These are phyloP conservation scores for Hypholoma sublateritium DNA, from an alignment of 768 basidiomycete genomes.

Conservation along the genomic window DNA sequence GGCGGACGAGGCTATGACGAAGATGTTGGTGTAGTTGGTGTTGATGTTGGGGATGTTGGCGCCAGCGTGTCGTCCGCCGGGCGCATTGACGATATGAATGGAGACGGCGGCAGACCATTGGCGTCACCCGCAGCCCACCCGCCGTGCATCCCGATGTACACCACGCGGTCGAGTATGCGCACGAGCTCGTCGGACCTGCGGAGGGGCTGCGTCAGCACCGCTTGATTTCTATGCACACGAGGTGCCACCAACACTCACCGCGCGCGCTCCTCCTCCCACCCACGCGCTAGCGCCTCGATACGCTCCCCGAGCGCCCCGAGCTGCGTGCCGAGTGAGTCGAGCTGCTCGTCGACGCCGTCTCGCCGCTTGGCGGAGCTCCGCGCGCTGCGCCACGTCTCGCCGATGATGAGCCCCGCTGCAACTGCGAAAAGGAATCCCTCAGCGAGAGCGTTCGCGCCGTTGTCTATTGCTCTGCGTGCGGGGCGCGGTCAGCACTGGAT, in stretches of 20 bases:
- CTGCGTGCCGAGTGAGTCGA: slow-evolving; percentile 54
- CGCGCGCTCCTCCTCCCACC: slow-evolving; percentile 41
- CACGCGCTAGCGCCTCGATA: slow-evolving; percentile 37
- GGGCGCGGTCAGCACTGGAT: neutral
- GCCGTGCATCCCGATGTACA: slow-evolving; percentile 64
- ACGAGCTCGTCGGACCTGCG: slow-evolving; percentile 66
- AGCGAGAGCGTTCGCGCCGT: slow-evolving; percentile 80
- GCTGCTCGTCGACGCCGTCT: slow-evolving; percentile 68
- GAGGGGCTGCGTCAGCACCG: no score
- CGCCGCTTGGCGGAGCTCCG: slow-evolving; percentile 69
- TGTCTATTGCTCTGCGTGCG: slow-evolving; percentile 69
- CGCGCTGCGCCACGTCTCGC: slow-evolving; percentile 75
- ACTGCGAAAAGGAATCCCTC: slow-evolving; percentile 85
- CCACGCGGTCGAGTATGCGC: slow-evolving; percentile 61
- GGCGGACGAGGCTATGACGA: no score
- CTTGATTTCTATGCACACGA: no score
- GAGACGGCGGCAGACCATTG: no score
- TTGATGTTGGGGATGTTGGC: no score
- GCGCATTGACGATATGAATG: no score
- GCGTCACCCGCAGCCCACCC: slow-evolving; percentile 43
- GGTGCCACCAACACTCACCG: slow-evolving; percentile 33
- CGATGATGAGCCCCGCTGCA: slow-evolving; percentile 70
- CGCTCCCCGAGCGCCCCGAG: slow-evolving; percentile 46
- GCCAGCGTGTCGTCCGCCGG: no score
- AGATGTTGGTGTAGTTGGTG: no score